Evolutionary conservation across 2,329 filamentous ascomycete genomes (phyloP), one percentile per base, ranked within the genome.

Genomic region (Penicillium sp.): DNA sequence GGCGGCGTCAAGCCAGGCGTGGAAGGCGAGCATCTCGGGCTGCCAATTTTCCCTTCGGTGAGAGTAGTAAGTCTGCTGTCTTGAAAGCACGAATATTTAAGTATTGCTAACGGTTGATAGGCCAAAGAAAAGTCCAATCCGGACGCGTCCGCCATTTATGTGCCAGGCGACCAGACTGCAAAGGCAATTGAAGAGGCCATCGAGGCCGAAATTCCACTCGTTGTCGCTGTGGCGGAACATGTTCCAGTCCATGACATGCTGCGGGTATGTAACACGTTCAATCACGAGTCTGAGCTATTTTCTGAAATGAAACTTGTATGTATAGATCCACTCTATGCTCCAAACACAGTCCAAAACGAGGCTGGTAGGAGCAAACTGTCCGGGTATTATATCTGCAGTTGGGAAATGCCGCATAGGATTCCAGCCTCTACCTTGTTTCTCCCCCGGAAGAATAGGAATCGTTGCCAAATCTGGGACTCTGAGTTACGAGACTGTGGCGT

Each of bases 381-480:
- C 89, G 0, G 89, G 89, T 0, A 91, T 93, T 60, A 90, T 92
- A 56, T 88, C 87, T 3, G 86, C 88, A 0, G 81, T 85, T 21
- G 86, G 84, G 2, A 82, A 80, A 64, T 92, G 89, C 63, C 79
- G 85, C 46, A 85, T 88, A 66, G 89, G 89, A 0, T 91, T 92
- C 67, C 88, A 91, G 68, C 89, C 89, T 5, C 75, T 92, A 12
- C 82, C 86, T 0, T 90, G 85, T 57, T 92, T 91, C 65, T 76
- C 79, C 57, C 81, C 83, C 0, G 89, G 88, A 0, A 81, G 83
- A 56, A 77, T 93, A 21, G 89, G 88, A 2, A 89, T 93, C 55
- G 83, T 90, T 3, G 87, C 88, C n/a, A 91, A 90, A 68, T 91
- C 87, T 0, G 89, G 89, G 1, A 93, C 89, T 0, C 74, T 93